A percentile compares a stretch with the other conserved stretches of the same genome.
Conservation (phyloP, 2,329 filamentous ascomycete genomes). For the Hypoxylon sp. region DNA sequence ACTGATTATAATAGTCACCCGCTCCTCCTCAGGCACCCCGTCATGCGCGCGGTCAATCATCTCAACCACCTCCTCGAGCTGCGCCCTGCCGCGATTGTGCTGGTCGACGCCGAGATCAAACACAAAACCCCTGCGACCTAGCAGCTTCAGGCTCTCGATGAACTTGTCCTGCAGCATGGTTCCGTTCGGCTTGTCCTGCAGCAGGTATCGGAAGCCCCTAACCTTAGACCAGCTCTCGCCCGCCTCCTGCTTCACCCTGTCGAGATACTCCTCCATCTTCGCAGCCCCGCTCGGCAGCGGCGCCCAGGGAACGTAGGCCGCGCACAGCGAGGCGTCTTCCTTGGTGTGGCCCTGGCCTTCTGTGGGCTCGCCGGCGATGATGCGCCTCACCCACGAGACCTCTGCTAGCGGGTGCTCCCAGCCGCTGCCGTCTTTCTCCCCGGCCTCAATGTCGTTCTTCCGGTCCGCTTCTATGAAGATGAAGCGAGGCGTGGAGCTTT, state of each 20-base stretch:
- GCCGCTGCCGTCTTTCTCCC: constrained; percentile 58
- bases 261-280: constrained; percentile 72
- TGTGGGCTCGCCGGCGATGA: constrained; percentile 67
- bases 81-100: constrained; percentile 76
- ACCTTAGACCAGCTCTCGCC: constrained; percentile 73
- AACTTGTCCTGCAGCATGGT: constrained; percentile 71
- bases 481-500: constrained; percentile 64
- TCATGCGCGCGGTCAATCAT: constrained; percentile 75
- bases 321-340: constrained; percentile 63
- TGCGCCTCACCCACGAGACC: constrained; percentile 71
- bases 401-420: constrained; percentile 77
- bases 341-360: constrained; percentile 66
- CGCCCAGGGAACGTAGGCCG: constrained; percentile 85
- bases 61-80: constrained; percentile 74
- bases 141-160: constrained; percentile 70
- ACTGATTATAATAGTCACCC: constrained; percentile 76
- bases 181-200: constrained; percentile 78
- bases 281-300: constrained; percentile 73
- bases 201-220: constrained; percentile 81
- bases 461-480: constrained; percentile 87
- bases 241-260: constrained; percentile 65
- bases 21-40: constrained; percentile 65
- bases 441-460: constrained; percentile 63
- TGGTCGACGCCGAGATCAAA: constrained; percentile 90
- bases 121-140: constrained; percentile 69